Evolutionary conservation across 495 filamentous ascomycete genomes (phyloP).

Genomic region (Venustampulla echinocandica): DNA sequence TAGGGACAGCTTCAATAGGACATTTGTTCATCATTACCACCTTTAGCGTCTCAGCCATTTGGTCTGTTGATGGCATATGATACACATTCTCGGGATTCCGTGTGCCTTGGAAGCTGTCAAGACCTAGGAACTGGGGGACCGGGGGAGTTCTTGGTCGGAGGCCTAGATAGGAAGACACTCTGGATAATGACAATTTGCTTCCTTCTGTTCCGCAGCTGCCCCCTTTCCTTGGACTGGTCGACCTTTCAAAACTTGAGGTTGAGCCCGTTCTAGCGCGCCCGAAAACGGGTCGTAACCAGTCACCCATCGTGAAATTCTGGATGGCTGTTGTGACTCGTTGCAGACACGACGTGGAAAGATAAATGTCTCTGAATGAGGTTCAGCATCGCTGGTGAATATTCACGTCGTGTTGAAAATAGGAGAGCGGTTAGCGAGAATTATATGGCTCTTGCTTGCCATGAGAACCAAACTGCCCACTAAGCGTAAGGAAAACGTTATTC

Average conservation of each 20-base stretch:
- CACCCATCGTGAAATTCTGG: slow-evolving; percentile 10
- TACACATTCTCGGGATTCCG: slow-evolving; percentile 14
- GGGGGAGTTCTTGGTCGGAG: not conserved
- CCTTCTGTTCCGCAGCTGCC: too few species aligned
- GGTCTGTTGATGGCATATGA: slow-evolving; percentile 19
- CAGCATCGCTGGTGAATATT: too few species aligned
- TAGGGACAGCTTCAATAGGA: slow-evolving; percentile 10
- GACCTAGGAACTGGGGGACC: not conserved
- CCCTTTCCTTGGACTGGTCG: too few species aligned
- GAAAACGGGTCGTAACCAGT: slow-evolving; percentile 20
- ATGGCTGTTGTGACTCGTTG: not conserved
- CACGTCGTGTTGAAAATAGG: too few species aligned
- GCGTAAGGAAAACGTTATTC: too few species aligned
- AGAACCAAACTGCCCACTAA: too few species aligned
- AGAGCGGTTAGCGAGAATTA: too few species aligned
- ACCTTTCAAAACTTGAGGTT: not conserved
- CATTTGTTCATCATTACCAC: slow-evolving; percentile 22
- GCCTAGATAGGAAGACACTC: slow-evolving; percentile 13
- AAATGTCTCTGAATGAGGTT: too few species aligned
- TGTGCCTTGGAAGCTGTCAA: slow-evolving; percentile 11
- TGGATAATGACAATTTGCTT: too few species aligned
- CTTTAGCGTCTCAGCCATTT: slow-evolving; percentile 21
- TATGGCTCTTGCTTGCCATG: too few species aligned
- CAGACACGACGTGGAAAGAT: not conserved
- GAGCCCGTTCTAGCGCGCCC: slow-evolving; percentile 2